Conservation (phyloP, 208 protist species). For the Acanthamoeba sp. region DNA sequence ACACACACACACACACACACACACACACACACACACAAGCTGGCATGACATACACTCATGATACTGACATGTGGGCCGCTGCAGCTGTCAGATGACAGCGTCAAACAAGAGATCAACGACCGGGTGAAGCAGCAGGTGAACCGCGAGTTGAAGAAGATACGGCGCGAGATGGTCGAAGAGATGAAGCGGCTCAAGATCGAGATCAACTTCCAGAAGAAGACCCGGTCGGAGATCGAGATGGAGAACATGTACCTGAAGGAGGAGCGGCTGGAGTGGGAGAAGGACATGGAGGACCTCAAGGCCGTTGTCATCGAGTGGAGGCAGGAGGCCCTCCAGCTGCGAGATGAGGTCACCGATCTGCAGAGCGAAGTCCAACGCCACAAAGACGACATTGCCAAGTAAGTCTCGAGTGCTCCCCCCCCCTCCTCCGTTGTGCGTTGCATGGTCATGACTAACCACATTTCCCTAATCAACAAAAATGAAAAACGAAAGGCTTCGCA, state of each 20-base stretch:
- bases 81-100: conserved; percentile 83
- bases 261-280: not conserved
- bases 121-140: conserved; percentile 83
- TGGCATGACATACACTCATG: conserved; percentile 75
- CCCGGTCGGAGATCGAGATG: not conserved
- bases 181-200: conserved; percentile 45
- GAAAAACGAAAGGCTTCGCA: not conserved
- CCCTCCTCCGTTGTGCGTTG: not conserved
- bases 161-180: conserved; percentile 81
- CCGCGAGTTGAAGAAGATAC: conserved; percentile 82
- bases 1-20: too few relatives aligned
- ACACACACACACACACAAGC: conserved; percentile 28
- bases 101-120: conserved; percentile 77
- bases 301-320: not conserved
- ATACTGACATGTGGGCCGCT: conserved; percentile 87
- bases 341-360: not conserved
- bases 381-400: not conserved
- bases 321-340: not conserved
- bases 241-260: conserved; percentile 39
- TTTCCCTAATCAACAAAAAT: too few relatives aligned
- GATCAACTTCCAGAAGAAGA: conserved; percentile 54
- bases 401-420: not conserved
- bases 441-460: not conserved
- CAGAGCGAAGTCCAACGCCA: not conserved
- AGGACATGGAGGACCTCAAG: conserved; percentile 25